A percentile compares a stretch with the other conserved stretches of the same genome.
Evolutionary conservation across 148 eudicot genomes (phyloP).

Genomic region (Chenopodium suecicum): DNA sequence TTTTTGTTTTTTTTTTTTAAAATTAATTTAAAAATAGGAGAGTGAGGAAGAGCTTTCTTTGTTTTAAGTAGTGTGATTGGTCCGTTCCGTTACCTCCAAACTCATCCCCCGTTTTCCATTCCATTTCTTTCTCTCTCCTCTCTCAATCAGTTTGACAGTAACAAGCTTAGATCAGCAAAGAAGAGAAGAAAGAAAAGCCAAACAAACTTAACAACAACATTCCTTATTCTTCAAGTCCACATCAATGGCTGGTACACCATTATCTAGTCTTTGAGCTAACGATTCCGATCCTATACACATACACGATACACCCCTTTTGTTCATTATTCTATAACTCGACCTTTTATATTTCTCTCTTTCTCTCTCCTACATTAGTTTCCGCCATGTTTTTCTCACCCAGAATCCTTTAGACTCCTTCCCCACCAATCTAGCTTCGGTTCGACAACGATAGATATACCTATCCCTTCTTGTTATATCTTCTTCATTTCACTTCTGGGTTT

Average conservation of each 20-base stretch:
- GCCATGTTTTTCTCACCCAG: conserved; percentile 11
- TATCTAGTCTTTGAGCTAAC: background rate
- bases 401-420: conserved; percentile 18
- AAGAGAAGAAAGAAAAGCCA: too few relatives aligned
- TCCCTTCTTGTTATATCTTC: background rate
- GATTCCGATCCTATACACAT: background rate
- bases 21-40: background rate
- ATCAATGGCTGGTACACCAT: conserved; percentile 27
- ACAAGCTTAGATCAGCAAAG: background rate
- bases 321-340: background rate
- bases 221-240: conserved; percentile 27
- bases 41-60: background rate
- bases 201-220: background rate
- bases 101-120: conserved; percentile 21
- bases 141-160: background rate
- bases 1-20: too few relatives aligned
- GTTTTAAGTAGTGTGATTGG: conserved; percentile 23
- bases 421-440: conserved; percentile 23
- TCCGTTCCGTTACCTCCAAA: conserved; percentile 36
- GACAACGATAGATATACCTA: background rate
- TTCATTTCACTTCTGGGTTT: conserved; percentile 4
- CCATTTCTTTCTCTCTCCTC: conserved; percentile 15
- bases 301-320: background rate
- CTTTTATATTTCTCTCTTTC: background rate
- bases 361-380: background rate